A percentile compares a stretch with the other conserved stretches of the same genome.
These are phyloP conservation scores for Tetrapisispora arboricola DNA, from an alignment of 805 yeast genomes.

Conservation along the genomic window DNA sequence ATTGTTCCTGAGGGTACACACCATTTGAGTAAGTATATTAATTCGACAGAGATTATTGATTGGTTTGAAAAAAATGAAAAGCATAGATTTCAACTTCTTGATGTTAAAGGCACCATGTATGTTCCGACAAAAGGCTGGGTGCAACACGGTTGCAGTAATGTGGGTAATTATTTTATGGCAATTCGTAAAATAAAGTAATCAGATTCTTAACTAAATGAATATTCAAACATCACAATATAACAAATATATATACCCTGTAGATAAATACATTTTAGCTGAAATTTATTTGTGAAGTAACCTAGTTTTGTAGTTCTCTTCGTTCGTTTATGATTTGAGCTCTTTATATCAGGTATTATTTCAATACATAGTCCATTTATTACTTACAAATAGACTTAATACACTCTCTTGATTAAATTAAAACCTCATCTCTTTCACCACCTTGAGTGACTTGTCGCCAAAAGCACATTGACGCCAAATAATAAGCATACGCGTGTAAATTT, in stretches of 20 bases:
- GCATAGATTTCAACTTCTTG: conserved; percentile 46
- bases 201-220: background rate
- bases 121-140: conserved; percentile 82
- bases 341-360: too few species aligned
- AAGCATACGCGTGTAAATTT: too few species aligned
- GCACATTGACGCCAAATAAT: too few species aligned
- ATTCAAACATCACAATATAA: conserved; percentile 6
- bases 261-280: too few species aligned
- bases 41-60: conserved; percentile 56
- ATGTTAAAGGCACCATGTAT: conserved; percentile 69
- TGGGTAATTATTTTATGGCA: conserved; percentile 89
- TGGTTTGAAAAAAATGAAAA: conserved; percentile 45
- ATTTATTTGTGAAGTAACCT: too few species aligned
- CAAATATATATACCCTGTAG: background rate
- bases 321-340: too few species aligned
- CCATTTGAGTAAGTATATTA: conserved; percentile 74
- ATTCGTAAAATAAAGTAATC: conserved; percentile 36
- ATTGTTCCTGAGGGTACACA: conserved; percentile 94
- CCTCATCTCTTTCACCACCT: too few species aligned
- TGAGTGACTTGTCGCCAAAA: too few species aligned
- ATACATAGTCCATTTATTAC: too few species aligned
- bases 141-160: conserved; percentile 44
- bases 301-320: too few species aligned
- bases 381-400: too few species aligned
- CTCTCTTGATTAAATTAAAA: too few species aligned